phyloP scores from a whole-genome alignment of 805 yeast genomes.

The Starmera amethionina region DNA sequence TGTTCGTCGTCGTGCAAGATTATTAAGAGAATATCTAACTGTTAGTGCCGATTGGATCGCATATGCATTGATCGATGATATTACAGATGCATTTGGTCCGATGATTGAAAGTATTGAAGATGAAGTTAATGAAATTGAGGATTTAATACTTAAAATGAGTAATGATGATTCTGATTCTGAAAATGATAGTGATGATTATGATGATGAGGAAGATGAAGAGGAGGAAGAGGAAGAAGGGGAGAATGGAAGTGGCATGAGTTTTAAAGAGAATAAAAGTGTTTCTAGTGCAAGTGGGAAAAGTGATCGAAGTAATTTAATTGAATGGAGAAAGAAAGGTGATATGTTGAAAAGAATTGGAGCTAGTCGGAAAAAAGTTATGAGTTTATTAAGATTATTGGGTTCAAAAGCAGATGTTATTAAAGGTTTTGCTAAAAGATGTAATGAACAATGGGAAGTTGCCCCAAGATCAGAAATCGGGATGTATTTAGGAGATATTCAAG shows the following conservation, averaged over 20 bases:
- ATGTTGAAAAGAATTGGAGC: conserved; percentile 94
- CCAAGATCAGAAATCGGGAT: conserved; percentile 84
- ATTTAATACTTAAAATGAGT: conserved; percentile 81
- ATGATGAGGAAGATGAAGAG: conserved; percentile 21
- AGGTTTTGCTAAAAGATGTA: conserved; percentile 87
- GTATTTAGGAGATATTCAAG: conserved; percentile 95
- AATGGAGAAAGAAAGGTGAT: conserved; percentile 90
- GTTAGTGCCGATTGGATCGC: conserved; percentile 96
- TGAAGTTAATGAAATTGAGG: conserved; percentile 92
- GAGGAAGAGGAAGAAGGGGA: background rate
- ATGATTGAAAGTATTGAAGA: conserved; percentile 90
- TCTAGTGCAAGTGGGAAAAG: conserved; percentile 21
- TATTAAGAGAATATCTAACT: conserved; percentile 77
- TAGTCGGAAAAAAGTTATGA: conserved; percentile 90
- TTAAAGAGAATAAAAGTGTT: conserved; percentile 12
- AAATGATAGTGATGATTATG: conserved; percentile 26
- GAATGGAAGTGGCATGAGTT: conserved; percentile 8
- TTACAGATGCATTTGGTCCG: conserved; percentile 96
- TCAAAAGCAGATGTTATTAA: conserved; percentile 96
- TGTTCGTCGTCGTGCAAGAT: conserved; percentile 85
- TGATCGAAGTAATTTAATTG: conserved; percentile 34
- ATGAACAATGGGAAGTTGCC: conserved; percentile 72
- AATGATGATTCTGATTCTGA: conserved; percentile 34
- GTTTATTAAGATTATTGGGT: conserved; percentile 72
- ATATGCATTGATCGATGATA: conserved; percentile 92